phyloP scores from a whole-genome alignment of 1,284 basidiomycete species.

The Trametes pubescens region DNA sequence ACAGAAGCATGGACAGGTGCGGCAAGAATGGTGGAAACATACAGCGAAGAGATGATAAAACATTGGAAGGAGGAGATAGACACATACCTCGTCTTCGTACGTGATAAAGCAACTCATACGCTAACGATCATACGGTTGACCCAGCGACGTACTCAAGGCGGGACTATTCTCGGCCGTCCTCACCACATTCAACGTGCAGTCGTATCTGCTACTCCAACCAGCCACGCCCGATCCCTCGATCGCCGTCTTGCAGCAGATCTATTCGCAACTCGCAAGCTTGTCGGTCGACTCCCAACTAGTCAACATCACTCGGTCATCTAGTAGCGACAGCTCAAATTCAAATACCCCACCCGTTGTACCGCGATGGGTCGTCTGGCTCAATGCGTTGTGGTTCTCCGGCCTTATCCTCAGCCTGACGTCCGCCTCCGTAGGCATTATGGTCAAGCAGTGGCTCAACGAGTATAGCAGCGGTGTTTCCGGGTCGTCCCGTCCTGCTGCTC shows the following conservation, averaged over 20 bases:
- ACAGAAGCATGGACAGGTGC: too few relatives aligned
- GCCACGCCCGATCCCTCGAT: constrained; percentile 7
- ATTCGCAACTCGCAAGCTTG: constrained; percentile 16
- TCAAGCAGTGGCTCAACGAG: constrained; percentile 32
- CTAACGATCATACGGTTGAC: too few relatives aligned
- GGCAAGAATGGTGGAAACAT: too few relatives aligned
- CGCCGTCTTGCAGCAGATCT: constrained; percentile 13
- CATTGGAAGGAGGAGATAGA: too few relatives aligned
- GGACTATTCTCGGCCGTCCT: constrained; percentile 25
- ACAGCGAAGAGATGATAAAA: too few relatives aligned
- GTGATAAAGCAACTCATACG: too few relatives aligned
- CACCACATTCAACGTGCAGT: constrained; percentile 21
- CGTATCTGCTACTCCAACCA: constrained; percentile 20
- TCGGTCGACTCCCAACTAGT: constrained; percentile 13
- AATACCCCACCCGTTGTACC: not conserved
- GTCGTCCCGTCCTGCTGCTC: constrained; percentile 14
- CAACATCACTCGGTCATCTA: constrained; percentile 13
- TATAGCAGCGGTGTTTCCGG: constrained; percentile 11
- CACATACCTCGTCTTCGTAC: not conserved
- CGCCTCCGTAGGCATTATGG: constrained; percentile 25
- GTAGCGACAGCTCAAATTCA: not conserved
- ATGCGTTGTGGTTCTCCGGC: constrained; percentile 29
- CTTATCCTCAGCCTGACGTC: constrained; percentile 27
- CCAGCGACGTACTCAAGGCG: constrained; percentile 5
- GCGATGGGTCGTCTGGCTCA: constrained; percentile 19